Evolutionary conservation across 2,329 filamentous ascomycete species (phyloP).

Genomic region (Sporothrix curviconia): DNA sequence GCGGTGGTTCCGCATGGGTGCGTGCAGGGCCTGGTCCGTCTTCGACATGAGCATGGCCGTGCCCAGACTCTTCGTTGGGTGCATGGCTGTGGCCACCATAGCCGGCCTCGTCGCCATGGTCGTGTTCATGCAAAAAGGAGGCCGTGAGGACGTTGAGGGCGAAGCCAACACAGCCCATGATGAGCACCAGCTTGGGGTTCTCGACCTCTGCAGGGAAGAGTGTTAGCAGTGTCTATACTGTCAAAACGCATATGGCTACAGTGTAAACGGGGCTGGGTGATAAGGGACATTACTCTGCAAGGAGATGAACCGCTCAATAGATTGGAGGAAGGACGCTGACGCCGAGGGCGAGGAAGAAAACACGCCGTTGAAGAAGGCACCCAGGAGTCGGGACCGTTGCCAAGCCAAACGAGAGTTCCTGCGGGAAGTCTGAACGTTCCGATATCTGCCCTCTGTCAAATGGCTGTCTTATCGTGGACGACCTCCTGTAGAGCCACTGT

Average conservation of each 20-base stretch:
- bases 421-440: conserved; percentile 49
- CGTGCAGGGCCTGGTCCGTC: conserved; percentile 16
- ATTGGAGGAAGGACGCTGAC: conserved; percentile 67
- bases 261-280: too few relatives aligned
- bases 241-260: background rate
- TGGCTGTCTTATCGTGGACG: too few relatives aligned
- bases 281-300: conserved; percentile 39
- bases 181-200: conserved; percentile 59
- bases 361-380: conserved; percentile 74
- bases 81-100: conserved; percentile 20
- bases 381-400: conserved; percentile 65
- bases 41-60: conserved; percentile 21
- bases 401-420: conserved; percentile 65
- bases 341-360: conserved; percentile 65
- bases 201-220: conserved; percentile 41
- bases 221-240: background rate
- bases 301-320: conserved; percentile 62
- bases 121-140: conserved; percentile 49
- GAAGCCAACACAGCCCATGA: conserved; percentile 63
- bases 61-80: conserved; percentile 4
- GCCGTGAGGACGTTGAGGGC: conserved; percentile 61
- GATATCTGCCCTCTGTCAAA: too few relatives aligned
- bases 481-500: too few relatives aligned
- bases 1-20: conserved; percentile 44
- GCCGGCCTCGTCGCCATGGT: conserved; percentile 26